Evolutionary conservation across 768 basidiomycete genomes (phyloP), one percentile per base, ranked within the genome.

Genomic region (Termitomyces sp.): DNA sequence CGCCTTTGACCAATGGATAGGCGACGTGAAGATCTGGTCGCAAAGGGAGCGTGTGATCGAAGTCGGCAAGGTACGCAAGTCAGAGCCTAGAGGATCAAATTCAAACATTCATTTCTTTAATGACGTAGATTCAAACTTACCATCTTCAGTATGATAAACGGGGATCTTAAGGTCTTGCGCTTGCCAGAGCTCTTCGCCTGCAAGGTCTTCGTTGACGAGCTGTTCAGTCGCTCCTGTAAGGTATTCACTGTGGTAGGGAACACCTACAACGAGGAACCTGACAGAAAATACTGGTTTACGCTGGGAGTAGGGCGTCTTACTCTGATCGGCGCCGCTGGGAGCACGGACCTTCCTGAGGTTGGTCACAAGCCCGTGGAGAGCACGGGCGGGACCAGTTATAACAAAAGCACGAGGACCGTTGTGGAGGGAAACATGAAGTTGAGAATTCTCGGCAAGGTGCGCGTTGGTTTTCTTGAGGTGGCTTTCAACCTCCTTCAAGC

Each of bases 211-310:
- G n/a, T 81, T 71, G 40, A 89, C 71, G 48, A 97, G 73, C 71
- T 85, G 89, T 61, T 93, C 83, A 2, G 92, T 84, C 1, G 85
- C 88, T 30, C 82, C 86, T 18, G 68, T 68, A 55, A 99, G 78
- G 72, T 98, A 96, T 20, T 77, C 76, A 71, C 94, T 95, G 79
- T 99, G 97, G 75, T 94, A 99, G 0, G 97, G 97, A 2, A 94
- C 96, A 54, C 86, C 89, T 67, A 99, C 90, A n/a, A 92, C 88
- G 66, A 99, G 76, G 79, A 98, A 99, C 46, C 97, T 87, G 49
- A 90, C 83, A 44, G 85, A 88, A 72, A 99, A 98, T 5, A 92
- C 90, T 6, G 91, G 87, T 73, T 96, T 96, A 65, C 97, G 84
- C 76, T 98, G 94, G 8, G 94, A 96, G 76, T 88, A 96, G 10